These are phyloP conservation scores for Cladosporium sp. DNA, from an alignment of 2,329 filamentous ascomycete species.

Conservation along the genomic window DNA sequence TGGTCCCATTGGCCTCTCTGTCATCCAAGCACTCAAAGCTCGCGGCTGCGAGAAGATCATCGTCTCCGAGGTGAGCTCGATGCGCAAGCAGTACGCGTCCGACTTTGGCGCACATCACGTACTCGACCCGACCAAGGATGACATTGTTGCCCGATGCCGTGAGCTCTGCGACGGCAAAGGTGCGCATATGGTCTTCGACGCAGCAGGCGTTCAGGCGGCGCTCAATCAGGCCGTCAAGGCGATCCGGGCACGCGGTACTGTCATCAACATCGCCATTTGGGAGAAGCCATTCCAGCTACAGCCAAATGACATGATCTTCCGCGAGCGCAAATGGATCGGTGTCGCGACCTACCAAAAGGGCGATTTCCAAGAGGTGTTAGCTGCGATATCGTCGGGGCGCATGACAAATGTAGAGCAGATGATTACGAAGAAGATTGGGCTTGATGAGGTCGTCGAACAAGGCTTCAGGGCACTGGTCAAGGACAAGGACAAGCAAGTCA, in stretches of 20 bases:
- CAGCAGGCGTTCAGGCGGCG: slow-evolving; percentile 55
- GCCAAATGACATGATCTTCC: slow-evolving; percentile 56
- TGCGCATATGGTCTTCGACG: slow-evolving; percentile 55
- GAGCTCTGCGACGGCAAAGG: slow-evolving; percentile 50
- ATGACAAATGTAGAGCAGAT: slow-evolving; percentile 46
- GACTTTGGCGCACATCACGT: slow-evolving; percentile 56
- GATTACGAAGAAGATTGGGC: slow-evolving; percentile 52
- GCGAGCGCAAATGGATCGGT: slow-evolving; percentile 56
- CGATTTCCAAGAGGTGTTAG: slow-evolving; percentile 53
- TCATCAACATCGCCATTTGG: slow-evolving; percentile 60
- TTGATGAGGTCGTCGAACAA: slow-evolving; percentile 51
- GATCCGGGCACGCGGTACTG: slow-evolving; percentile 52
- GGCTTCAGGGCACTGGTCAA: slow-evolving; percentile 52
- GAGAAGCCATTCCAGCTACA: slow-evolving; percentile 53
- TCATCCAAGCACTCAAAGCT: slow-evolving; percentile 51
- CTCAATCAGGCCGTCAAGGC: slow-evolving; percentile 54
- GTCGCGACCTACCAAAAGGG: slow-evolving; percentile 55
- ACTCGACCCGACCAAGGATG: slow-evolving; percentile 54
- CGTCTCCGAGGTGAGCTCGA: slow-evolving; percentile 53
- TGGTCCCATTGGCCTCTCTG: slow-evolving; percentile 56
- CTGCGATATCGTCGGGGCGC: slow-evolving; percentile 49
- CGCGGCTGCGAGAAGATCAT: slow-evolving; percentile 53
- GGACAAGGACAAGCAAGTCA: slow-evolving; percentile 54
- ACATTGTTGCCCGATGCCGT: slow-evolving; percentile 48
- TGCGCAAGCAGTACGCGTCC: slow-evolving; percentile 52